Conservation (phyloP, 2,329 filamentous ascomycete species). For the Mycosphaerella sp. region DNA sequence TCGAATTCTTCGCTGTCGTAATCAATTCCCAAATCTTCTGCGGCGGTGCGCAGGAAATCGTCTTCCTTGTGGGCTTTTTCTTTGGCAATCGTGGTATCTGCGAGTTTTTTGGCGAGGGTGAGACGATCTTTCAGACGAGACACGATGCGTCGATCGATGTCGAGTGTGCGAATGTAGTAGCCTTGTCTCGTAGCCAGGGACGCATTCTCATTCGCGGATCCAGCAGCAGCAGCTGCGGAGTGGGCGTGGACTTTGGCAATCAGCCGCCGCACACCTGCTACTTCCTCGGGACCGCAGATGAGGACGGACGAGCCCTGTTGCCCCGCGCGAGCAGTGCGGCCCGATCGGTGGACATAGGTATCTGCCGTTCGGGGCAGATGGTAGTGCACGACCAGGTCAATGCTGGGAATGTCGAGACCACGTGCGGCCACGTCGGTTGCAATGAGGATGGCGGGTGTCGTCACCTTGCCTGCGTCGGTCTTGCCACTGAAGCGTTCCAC, state of each 20-base stretch:
- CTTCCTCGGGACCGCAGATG: constrained; percentile 86
- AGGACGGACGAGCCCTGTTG: constrained; percentile 74
- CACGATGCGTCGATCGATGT: constrained; percentile 75
- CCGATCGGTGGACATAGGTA: constrained; percentile 90
- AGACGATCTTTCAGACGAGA: constrained; percentile 69
- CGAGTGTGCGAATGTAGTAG: constrained; percentile 70
- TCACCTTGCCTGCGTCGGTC: constrained; percentile 51
- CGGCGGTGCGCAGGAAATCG: constrained; percentile 73
- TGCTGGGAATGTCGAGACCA: constrained; percentile 84
- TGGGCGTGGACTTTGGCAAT: constrained; percentile 79
- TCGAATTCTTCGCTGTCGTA: constrained; percentile 85
- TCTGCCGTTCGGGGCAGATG: constrained; percentile 88
- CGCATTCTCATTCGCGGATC: constrained; percentile 38
- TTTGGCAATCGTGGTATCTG: constrained; percentile 76
- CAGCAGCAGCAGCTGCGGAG: constrained; percentile 34
- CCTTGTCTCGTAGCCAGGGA: constrained; percentile 43
- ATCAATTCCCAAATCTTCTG: constrained; percentile 88
- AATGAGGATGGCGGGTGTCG: constrained; percentile 56
- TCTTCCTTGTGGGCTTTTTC: constrained; percentile 80
- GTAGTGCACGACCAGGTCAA: constrained; percentile 90
- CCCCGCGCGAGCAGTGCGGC: constrained; percentile 81
- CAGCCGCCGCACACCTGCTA: constrained; percentile 72
- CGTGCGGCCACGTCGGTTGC: constrained; percentile 91
- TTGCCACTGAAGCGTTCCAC: constrained; percentile 66
- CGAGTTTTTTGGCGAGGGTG: constrained; percentile 75